Evolutionary conservation across 1,284 basidiomycete species (phyloP), one percentile per base, ranked within the genome.

Genomic region (Puccinia triticina): DNA sequence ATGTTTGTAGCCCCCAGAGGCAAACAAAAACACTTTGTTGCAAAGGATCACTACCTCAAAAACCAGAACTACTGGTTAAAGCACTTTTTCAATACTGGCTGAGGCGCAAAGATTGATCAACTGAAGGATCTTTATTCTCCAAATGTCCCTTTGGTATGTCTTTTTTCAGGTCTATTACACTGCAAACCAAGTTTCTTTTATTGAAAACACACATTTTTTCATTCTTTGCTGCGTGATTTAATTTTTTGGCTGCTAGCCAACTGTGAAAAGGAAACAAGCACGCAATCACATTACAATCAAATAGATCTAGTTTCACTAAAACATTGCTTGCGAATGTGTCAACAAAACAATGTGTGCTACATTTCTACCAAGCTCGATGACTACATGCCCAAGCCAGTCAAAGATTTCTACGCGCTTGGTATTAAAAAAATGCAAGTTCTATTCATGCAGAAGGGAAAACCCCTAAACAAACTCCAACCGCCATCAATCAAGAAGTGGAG

Each of bases 31-130:
- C 69, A 76, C 12, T 76, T 61, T 61, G 55, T 76, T 10, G 55
- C 74, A 23, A 76, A 57, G 21, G 74, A 76, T 29, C 21, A 26
- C 23, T 76, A 57, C 21, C 59, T 76, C 0, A 34, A 76, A 32
- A 3, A 43, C n/a, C 55, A 76, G 11, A 76, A 76, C 37, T 76
- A 59, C 29, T 76, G 74, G 74, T 61, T 76, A 18, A 76, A 76
- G n/a, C 26, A 76, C 12, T 76, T 76, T 43, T 76, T 43, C 34
- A 76, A 76, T 26, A 61, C 74, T 7, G 74, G 55, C 7, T 21
- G 37, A n/a, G 74, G 74, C 4, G 61, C 50, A 37, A 34, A 76
- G 5, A 76, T 76, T 14, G 26, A 76, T 26, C 14, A 37, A 46
- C 32, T 76, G 12, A 76, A 57, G 21, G 23, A 76, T 61, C 23